Evolutionary conservation across 139 green algal genomes (phyloP).

Genomic region (Deuterostichococcus epilithicus): DNA sequence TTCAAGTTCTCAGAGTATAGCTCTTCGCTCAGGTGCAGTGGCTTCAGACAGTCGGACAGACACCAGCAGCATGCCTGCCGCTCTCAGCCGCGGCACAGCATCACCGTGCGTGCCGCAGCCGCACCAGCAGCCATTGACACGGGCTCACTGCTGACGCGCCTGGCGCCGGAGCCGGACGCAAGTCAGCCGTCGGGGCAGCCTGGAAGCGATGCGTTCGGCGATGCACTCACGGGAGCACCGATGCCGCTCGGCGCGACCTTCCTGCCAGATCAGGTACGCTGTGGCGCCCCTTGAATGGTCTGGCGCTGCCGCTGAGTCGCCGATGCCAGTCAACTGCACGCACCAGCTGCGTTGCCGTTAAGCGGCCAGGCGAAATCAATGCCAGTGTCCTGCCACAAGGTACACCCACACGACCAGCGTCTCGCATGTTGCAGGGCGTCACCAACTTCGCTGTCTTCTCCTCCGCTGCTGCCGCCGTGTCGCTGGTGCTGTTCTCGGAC

Average conservation of each 20-base stretch:
- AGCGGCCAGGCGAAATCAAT: not conserved
- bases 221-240: conserved; percentile 29
- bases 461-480: conserved; percentile 54
- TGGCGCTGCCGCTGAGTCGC: not conserved
- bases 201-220: conserved; percentile 10
- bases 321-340: conserved; percentile 4
- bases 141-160: not conserved
- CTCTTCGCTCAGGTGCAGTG: too few species aligned
- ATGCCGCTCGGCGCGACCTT: conserved; percentile 38
- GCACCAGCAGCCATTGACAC: too few species aligned
- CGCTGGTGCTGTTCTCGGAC: conserved; percentile 82
- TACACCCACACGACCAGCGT: conserved; percentile 26
- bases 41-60: too few species aligned
- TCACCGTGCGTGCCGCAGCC: too few species aligned
- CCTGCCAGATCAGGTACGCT: conserved; percentile 22
- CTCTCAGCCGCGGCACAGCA: too few species aligned
- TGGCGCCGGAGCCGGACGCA: not conserved
- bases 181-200: conserved; percentile 24
- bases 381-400: conserved; percentile 4
- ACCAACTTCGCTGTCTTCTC: conserved; percentile 86
- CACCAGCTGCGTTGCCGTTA: conserved; percentile 11
- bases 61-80: not conserved
- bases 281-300: not conserved
- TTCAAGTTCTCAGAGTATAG: too few species aligned
- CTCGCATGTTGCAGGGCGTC: conserved; percentile 42